Conservation (phyloP, 345 rosid species). For the Kernera saxatilis region DNA sequence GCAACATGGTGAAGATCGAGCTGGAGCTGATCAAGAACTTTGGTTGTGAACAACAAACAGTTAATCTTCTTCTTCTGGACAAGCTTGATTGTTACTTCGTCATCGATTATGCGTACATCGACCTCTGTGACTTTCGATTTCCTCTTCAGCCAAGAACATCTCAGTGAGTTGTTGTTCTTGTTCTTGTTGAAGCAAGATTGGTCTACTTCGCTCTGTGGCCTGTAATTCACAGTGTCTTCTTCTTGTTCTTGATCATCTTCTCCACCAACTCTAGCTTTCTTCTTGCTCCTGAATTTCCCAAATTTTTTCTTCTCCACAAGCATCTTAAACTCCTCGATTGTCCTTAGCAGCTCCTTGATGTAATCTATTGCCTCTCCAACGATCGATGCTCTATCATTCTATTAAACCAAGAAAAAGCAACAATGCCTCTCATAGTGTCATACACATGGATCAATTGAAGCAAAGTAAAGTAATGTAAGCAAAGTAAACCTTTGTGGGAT, state of each 20-base stretch:
- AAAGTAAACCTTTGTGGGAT: conserved; percentile 49
- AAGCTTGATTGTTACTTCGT: conserved; percentile 71
- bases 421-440: background rate
- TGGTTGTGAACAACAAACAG: conserved; percentile 61
- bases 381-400: conserved; percentile 68
- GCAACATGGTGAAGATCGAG: conserved; percentile 76
- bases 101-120: conserved; percentile 70
- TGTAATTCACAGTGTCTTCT: conserved; percentile 33
- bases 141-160: conserved; percentile 85
- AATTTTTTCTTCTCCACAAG: conserved; percentile 64
- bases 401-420: background rate
- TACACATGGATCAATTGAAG: background rate
- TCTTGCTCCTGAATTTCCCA: conserved; percentile 50
- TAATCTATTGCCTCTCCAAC: conserved; percentile 72
- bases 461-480: background rate
- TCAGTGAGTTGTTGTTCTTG: conserved; percentile 31
- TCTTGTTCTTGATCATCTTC: conserved; percentile 19
- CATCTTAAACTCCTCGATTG: conserved; percentile 53
- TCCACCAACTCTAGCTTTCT: conserved; percentile 34
- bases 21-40: conserved; percentile 68
- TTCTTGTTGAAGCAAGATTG: conserved; percentile 38
- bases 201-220: conserved; percentile 38
- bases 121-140: conserved; percentile 71
- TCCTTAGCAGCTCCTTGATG: conserved; percentile 64
- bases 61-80: conserved; percentile 72